A percentile compares a stretch with the other conserved stretches of the same genome.
phyloP scores from a whole-genome alignment of 1,284 basidiomycete species.

The Austroboletus novae-zelandiae region DNA sequence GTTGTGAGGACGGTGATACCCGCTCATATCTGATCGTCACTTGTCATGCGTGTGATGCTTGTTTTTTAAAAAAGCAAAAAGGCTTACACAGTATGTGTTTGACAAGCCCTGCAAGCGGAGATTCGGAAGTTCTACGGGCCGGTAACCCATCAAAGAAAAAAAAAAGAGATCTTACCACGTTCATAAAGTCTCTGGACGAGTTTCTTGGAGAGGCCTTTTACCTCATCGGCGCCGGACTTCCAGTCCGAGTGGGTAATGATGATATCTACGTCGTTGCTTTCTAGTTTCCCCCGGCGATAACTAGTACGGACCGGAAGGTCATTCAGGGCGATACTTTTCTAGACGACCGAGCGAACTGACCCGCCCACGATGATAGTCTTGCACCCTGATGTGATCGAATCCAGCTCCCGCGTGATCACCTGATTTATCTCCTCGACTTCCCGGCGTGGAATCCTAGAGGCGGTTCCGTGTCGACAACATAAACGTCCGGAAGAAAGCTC shows the following conservation, averaged over 20 bases:
- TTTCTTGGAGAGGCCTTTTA: constrained; percentile 49
- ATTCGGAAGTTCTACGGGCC: background rate
- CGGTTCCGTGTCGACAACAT: background rate
- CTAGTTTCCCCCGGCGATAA: constrained; percentile 70
- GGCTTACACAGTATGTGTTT: constrained; percentile 67
- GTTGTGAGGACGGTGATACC: constrained; percentile 55
- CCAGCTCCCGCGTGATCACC: constrained; percentile 57
- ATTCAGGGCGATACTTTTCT: constrained; percentile 2
- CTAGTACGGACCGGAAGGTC: constrained; percentile 36
- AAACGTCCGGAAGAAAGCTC: background rate
- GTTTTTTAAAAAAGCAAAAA: background rate
- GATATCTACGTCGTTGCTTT: constrained; percentile 78
- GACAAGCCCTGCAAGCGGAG: constrained; percentile 46
- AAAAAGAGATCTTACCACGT: constrained; percentile 40
- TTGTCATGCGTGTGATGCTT: constrained; percentile 7
- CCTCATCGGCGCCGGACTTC: constrained; percentile 37
- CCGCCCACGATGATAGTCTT: constrained; percentile 69
- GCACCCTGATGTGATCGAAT: constrained; percentile 56
- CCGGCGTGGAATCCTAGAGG: constrained; percentile 52
- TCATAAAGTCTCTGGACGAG: constrained; percentile 54
- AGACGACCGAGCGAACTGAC: constrained; percentile 36
- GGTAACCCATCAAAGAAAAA: background rate
- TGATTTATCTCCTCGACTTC: constrained; percentile 69
- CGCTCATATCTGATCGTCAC: constrained; percentile 45
- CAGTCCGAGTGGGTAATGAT: constrained; percentile 67